Conservation (phyloP, 495 filamentous ascomycete species). For the Bacidia gigantensis region DNA sequence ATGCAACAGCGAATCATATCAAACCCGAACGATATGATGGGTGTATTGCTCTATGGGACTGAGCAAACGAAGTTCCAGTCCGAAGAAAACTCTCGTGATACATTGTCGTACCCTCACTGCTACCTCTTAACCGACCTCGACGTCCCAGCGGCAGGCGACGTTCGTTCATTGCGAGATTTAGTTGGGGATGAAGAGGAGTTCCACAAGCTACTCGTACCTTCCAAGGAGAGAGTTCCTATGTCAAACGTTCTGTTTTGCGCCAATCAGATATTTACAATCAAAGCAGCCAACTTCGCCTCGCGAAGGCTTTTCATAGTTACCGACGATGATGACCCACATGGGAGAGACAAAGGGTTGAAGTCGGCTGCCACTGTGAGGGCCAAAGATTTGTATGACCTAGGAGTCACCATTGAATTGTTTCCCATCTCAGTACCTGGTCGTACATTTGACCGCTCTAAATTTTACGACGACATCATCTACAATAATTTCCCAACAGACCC, state of each 20-base stretch:
- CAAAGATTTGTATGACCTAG: slow-evolving; percentile 90
- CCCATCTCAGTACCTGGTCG: slow-evolving; percentile 64
- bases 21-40: slow-evolving; percentile 95
- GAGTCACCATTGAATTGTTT: slow-evolving; percentile 86
- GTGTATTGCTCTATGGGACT: slow-evolving; percentile 86
- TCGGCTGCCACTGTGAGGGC: slow-evolving; percentile 73
- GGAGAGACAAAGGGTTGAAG: slow-evolving; percentile 49
- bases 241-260: slow-evolving; percentile 85
- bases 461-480: slow-evolving; percentile 91
- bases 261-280: slow-evolving; percentile 93
- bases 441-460: slow-evolving; percentile 71
- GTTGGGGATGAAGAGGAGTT: slow-evolving; percentile 61
- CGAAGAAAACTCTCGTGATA: slow-evolving; percentile 44
- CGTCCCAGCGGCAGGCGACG: slow-evolving; percentile 72
- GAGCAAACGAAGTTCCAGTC: slow-evolving; percentile 69
- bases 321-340: slow-evolving; percentile 83
- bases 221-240: slow-evolving; percentile 62
- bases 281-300: slow-evolving; percentile 85
- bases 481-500: slow-evolving; percentile 45
- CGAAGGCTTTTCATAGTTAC: slow-evolving; percentile 89
- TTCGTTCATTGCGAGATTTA: slow-evolving; percentile 60
- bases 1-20: slow-evolving; percentile 98
- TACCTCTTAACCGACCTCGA: slow-evolving; percentile 86
- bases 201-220: slow-evolving; percentile 49
- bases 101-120: slow-evolving; percentile 71